Evolutionary conservation across 176 grass and related monocot genomes (phyloP), one percentile per base, ranked within the genome.

Genomic region (Oryza australiensis): DNA sequence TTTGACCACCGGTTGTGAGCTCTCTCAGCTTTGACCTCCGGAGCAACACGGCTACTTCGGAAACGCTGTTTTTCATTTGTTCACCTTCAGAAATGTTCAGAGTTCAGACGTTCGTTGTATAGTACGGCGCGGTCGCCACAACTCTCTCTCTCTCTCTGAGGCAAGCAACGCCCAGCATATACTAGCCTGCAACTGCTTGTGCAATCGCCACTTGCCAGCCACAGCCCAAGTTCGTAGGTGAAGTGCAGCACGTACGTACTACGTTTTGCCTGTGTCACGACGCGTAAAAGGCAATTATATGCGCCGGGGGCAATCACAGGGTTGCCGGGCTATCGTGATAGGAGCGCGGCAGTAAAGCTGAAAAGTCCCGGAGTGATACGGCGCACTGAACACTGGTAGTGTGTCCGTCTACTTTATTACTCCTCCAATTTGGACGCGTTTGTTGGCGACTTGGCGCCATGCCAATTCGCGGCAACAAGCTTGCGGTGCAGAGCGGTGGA

Each of bases 1-100:
- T 85, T 85, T 85, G 87, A 85, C 82, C 82, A 72, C 26, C 43
- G 22, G 72, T 59, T 85, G 35, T 46, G 24, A 49, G 55, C 64
- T 5, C 12, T 40, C 49, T 8, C 7, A 9, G 46, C 48, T 83
- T 62, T 79, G 86, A 79, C 66, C 51, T n/a, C 4, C 23, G 62
- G 72, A 29, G 29, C 29, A 29, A 29, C 27, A 33, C 14, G 27
- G 75, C 26, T 32, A 33, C 43, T 65, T 43, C 59, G 67, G 42
- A 12, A 34, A 59, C 80, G 42, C 24, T 66, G 66, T 60, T 24
- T 60, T 24, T 60, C 23, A 2, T 59, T 70, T 57, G 78, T 57
- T 42, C 26, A 51, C 72, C 78, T 72, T 42, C 45, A 15, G 37
- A 30, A 26, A 3, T 12, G 11, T 23, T 82, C 40, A 30, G 76